Conservation (phyloP, 768 basidiomycete species). For the Boletus bicolor region DNA sequence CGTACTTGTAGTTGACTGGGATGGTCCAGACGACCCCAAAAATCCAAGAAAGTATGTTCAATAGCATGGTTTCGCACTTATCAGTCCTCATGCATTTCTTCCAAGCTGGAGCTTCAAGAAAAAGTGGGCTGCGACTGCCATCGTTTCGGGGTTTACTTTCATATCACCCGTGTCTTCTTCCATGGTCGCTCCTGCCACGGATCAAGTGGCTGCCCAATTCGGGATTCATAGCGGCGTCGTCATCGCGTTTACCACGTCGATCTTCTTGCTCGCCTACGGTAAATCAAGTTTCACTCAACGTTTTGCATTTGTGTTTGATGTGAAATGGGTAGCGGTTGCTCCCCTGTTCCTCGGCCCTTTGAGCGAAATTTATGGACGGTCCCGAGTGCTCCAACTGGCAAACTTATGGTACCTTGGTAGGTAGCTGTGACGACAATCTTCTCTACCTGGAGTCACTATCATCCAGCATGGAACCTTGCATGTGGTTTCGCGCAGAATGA, state of each 20-base stretch:
- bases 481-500: slow-evolving; percentile 63
- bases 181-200: slow-evolving; percentile 66
- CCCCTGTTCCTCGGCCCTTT: slow-evolving; percentile 53
- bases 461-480: slow-evolving; percentile 55
- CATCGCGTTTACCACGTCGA: slow-evolving; percentile 57
- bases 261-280: slow-evolving; percentile 63
- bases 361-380: slow-evolving; percentile 69
- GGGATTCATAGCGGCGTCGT: slow-evolving; percentile 48
- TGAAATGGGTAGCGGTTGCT: slow-evolving; percentile 17
- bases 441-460: not conserved
- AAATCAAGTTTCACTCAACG: slow-evolving; percentile 6
- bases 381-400: slow-evolving; percentile 54
- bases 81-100: not conserved
- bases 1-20: slow-evolving; percentile 53
- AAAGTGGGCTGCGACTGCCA: slow-evolving; percentile 65
- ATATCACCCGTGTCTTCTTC: slow-evolving; percentile 69
- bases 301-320: not conserved
- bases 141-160: slow-evolving; percentile 67
- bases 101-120: slow-evolving; percentile 52
- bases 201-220: slow-evolving; percentile 50
- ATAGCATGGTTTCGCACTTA: not conserved
- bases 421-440: not conserved
- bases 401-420: slow-evolving; percentile 68
- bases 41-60: slow-evolving; percentile 56
- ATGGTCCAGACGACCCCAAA: slow-evolving; percentile 53